Conservation (phyloP, 2,329 filamentous ascomycete genomes). For the Colletotrichum endophyticum region DNA sequence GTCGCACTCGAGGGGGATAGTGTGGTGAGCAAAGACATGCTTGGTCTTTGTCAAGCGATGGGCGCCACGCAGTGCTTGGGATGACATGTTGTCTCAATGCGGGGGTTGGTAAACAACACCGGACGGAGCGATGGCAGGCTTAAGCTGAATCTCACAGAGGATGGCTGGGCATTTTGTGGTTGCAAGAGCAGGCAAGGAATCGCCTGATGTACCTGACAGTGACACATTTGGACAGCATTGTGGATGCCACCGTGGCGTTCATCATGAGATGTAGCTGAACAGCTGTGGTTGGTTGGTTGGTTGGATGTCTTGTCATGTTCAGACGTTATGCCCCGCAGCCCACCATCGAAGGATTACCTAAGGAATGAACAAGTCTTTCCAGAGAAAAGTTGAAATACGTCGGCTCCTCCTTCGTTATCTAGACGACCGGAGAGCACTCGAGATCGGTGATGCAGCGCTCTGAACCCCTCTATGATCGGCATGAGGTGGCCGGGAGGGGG, state of each 20-base stretch:
- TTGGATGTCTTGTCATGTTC: not conserved
- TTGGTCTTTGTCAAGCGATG: constrained; percentile 25
- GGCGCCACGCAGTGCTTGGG: not conserved
- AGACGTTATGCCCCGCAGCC: not conserved
- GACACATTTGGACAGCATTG: not conserved
- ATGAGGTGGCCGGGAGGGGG: not conserved
- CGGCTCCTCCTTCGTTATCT: not conserved
- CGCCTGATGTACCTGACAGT: not conserved
- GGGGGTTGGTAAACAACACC: not conserved
- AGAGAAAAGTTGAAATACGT: not conserved
- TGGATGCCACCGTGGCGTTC: not conserved
- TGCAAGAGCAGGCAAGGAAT: not conserved
- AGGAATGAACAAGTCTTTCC: not conserved
- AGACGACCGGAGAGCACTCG: not conserved
- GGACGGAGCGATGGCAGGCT: not conserved
- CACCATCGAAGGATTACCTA: not conserved
- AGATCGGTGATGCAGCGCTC: not conserved
- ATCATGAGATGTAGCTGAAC: not conserved
- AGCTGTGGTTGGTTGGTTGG: not conserved
- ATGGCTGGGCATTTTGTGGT: not conserved
- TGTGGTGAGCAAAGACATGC: constrained; percentile 32
- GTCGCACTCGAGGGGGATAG: constrained; percentile 38
- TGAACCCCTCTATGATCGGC: not conserved
- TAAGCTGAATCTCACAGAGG: not conserved
- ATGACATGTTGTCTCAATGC: not conserved